Base-by-base conservation (phyloP, 208 protist genomes). In the Leishmania turanica region DNA sequence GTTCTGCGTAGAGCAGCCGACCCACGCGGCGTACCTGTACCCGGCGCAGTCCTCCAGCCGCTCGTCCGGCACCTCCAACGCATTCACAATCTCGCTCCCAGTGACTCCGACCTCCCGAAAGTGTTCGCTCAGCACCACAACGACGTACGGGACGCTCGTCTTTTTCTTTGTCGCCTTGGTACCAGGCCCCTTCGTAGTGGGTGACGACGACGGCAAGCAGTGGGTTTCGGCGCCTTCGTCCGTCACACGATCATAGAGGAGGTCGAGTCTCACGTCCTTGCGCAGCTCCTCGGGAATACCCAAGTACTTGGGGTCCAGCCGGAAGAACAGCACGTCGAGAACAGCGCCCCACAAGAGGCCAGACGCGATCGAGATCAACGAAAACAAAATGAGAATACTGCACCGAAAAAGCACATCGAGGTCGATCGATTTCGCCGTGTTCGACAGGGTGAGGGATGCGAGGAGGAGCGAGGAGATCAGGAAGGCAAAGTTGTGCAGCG, bases 1-100 rank as follows among this genome's bases (percentile, higher is more conserved):
- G 84, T 97, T 97, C 78, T 91, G 91, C 56, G 94, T 87, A 45
- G 88, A 90, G 82, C 86, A 93, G 75, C 85, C 92, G 17, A 96
- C 56, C 72, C 82, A 81, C 40, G 84, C 83, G 21, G 84, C 91
- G 85, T 88, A 95, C 62, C 72, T 56, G 80, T 95, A 95, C 40
- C 90, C 90, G 4, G 87, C 89, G 66, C 86, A 85, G 56, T 92
- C 84, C 82, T 97, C 92, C 62, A 88, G 85, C 77, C 87, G 86
- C 51, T 87, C 78, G 53, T 78, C 77, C 3, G 93, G 91, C 15
- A 86, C 80, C 42, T 89, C 87, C 37, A 96, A 70, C 9, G 74
- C 71, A 8, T 89, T 78, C 56, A 96, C 84, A 8, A 96, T 68
- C 53, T 96, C 91, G 72, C 83, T 80, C 13, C 88, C 89, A 27